Evolutionary conservation across 768 basidiomycete species (phyloP).

Genomic region (Tulasnella sp.): DNA sequence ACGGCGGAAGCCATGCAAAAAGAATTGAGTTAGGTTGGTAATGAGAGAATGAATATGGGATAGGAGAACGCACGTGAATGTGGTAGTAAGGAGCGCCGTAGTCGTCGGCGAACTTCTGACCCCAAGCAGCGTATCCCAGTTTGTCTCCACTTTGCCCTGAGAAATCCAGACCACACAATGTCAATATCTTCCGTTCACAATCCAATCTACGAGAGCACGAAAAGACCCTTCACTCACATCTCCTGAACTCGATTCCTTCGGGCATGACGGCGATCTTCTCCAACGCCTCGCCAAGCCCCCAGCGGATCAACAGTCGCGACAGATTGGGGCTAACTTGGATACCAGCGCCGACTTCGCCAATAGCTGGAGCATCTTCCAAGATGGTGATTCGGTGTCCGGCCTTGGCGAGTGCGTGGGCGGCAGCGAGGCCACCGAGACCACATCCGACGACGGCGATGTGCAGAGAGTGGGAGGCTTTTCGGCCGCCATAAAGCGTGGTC

Average conservation of each 20-base stretch:
- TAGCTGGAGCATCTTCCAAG: slow-evolving; percentile 43
- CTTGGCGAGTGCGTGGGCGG: slow-evolving; percentile 47
- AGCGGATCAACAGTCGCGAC: slow-evolving; percentile 46
- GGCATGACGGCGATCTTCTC: slow-evolving; percentile 37
- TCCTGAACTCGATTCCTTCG: slow-evolving; percentile 34
- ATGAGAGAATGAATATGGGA: not conserved
- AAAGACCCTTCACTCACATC: slow-evolving; percentile 29
- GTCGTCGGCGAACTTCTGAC: slow-evolving; percentile 36
- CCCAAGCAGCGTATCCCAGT: slow-evolving; percentile 42
- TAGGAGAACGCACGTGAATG: slow-evolving; percentile 31
- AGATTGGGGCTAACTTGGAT: slow-evolving; percentile 46
- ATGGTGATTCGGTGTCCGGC: slow-evolving; percentile 56
- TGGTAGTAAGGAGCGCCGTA: slow-evolving; percentile 44
- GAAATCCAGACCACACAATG: not conserved
- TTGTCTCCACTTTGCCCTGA: slow-evolving; percentile 40
- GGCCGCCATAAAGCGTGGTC: slow-evolving; percentile 24
- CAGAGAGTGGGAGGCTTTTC: slow-evolving; percentile 32
- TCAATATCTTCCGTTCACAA: not conserved
- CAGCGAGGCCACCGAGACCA: slow-evolving; percentile 50
- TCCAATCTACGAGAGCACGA: not conserved
- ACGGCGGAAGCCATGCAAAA: too few relatives aligned
- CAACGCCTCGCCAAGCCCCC: slow-evolving; percentile 46
- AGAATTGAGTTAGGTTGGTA: not conserved
- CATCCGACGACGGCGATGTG: slow-evolving; percentile 46
- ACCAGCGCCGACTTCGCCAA: slow-evolving; percentile 33